Evolutionary conservation across 2,329 filamentous ascomycete genomes (phyloP).

Genomic region (Plectosphaerella sp.): DNA sequence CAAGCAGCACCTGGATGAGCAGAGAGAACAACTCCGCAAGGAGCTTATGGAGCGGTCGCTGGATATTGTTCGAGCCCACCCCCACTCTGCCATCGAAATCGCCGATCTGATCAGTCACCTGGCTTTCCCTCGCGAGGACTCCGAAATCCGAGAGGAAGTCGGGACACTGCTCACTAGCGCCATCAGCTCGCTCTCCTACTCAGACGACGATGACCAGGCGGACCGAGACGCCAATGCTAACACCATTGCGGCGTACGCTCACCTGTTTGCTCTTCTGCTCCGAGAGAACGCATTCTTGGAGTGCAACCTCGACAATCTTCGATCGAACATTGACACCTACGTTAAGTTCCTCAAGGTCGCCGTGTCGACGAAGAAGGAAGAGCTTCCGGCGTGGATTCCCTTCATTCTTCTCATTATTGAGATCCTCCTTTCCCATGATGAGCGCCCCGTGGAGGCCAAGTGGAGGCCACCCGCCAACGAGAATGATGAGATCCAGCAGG

Average conservation of each 20-base stretch:
- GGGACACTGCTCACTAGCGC: constrained; percentile 80
- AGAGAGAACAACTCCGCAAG: constrained; percentile 66
- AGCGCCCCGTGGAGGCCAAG: constrained; percentile 68
- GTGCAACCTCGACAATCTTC: constrained; percentile 68
- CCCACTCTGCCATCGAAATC: constrained; percentile 85
- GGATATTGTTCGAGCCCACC: constrained; percentile 83
- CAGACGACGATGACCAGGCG: constrained; percentile 42
- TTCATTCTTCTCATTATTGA: constrained; percentile 88
- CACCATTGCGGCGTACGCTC: constrained; percentile 81
- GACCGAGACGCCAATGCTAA: constrained; percentile 59
- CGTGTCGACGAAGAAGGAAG: constrained; percentile 63
- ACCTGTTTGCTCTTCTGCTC: constrained; percentile 82
- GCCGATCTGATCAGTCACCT: constrained; percentile 79
- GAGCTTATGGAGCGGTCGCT: constrained; percentile 85
- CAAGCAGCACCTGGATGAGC: constrained; percentile 74
- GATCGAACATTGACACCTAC: constrained; percentile 71
- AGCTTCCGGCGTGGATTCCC: constrained; percentile 87
- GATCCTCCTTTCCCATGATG: constrained; percentile 83
- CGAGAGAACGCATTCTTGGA: constrained; percentile 80
- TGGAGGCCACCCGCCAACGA: constrained; percentile 60
- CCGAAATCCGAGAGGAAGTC: constrained; percentile 63
- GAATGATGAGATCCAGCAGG: constrained; percentile 42
- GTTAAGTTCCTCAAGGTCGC: constrained; percentile 74
- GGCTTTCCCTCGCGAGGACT: constrained; percentile 52
- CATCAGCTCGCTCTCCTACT: constrained; percentile 61